Conservation (phyloP, 495 filamentous ascomycete genomes). For the Sabuloglossum arenarium region DNA sequence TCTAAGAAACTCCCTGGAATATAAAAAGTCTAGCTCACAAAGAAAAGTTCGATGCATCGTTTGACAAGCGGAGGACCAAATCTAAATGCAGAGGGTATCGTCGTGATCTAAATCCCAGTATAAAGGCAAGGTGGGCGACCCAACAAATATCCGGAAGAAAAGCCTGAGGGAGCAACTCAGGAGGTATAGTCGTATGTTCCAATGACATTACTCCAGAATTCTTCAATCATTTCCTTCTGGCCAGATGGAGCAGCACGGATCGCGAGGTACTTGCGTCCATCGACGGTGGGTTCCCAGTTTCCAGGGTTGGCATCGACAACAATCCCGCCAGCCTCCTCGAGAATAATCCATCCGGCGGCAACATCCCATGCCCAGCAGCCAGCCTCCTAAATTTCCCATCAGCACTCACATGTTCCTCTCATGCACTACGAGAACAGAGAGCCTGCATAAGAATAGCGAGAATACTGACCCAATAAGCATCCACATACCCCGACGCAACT, state of each 20-base stretch:
- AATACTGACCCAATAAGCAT: slow-evolving; percentile 47
- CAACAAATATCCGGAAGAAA: background rate
- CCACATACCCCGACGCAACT: slow-evolving; percentile 59
- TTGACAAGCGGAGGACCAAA: background rate
- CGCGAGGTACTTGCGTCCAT: slow-evolving; percentile 59
- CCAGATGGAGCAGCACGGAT: slow-evolving; percentile 44
- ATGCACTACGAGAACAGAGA: too few relatives aligned
- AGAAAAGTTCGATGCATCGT: background rate
- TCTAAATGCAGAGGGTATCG: background rate
- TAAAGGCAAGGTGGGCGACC: background rate
- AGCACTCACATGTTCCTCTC: background rate
- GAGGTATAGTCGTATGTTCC: slow-evolving; percentile 1
- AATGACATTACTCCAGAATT: slow-evolving; percentile 17
- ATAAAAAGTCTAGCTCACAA: background rate
- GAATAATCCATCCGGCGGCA: slow-evolving; percentile 74
- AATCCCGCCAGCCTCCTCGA: slow-evolving; percentile 65
- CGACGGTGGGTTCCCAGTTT: slow-evolving; percentile 51
- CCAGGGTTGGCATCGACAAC: slow-evolving; percentile 63
- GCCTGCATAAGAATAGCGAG: background rate
- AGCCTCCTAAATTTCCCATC: slow-evolving; percentile 29
- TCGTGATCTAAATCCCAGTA: background rate
- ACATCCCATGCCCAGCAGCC: slow-evolving; percentile 95
- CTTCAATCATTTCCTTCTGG: slow-evolving; percentile 55
- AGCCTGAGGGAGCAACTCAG: background rate
- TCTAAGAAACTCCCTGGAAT: background rate